Conservation (phyloP, 2,329 filamentous ascomycete genomes). For the Monosporascus sp. region DNA sequence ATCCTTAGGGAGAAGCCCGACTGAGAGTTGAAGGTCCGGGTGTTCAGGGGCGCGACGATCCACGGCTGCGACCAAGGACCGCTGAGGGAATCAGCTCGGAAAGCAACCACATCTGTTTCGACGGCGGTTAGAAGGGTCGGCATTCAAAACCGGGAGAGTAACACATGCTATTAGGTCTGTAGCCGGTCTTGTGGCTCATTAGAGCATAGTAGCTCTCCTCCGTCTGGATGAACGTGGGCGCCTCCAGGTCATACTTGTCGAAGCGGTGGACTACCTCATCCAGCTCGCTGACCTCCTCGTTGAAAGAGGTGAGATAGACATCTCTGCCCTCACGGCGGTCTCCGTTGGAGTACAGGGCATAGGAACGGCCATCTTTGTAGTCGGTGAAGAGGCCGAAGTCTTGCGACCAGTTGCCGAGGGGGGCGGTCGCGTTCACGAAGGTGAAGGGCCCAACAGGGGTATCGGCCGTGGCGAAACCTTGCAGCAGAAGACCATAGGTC, state of each 20-base stretch:
- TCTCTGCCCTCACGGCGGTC: conserved; percentile 50
- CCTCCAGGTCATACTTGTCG: conserved; percentile 55
- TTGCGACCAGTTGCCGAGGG: conserved; percentile 58
- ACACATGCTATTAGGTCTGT: conserved; percentile 47
- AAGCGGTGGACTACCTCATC: conserved; percentile 50
- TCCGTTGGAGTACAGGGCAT: conserved; percentile 56
- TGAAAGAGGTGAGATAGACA: conserved; percentile 51
- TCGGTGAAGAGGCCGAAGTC: conserved; percentile 58
- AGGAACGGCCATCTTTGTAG: conserved; percentile 50
- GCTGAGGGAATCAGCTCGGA: conserved; percentile 43
- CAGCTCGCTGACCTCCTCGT: conserved; percentile 45
- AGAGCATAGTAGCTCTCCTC: conserved; percentile 54
- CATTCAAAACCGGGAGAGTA: not conserved
- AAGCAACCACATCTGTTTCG: conserved; percentile 43
- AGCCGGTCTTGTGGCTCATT: conserved; percentile 60
- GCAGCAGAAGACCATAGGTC: conserved; percentile 50
- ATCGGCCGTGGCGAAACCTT: conserved; percentile 50
- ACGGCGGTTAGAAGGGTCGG: not conserved
- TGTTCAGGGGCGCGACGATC: conserved; percentile 45
- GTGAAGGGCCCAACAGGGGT: conserved; percentile 48
- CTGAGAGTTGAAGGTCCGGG: conserved; percentile 47
- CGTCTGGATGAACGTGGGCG: conserved; percentile 55
- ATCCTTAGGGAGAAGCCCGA: conserved; percentile 46
- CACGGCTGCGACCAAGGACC: conserved; percentile 52
- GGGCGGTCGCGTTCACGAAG: conserved; percentile 48